Conservation (phyloP, 768 basidiomycete genomes). For the Leucocoprinus leucothites region DNA sequence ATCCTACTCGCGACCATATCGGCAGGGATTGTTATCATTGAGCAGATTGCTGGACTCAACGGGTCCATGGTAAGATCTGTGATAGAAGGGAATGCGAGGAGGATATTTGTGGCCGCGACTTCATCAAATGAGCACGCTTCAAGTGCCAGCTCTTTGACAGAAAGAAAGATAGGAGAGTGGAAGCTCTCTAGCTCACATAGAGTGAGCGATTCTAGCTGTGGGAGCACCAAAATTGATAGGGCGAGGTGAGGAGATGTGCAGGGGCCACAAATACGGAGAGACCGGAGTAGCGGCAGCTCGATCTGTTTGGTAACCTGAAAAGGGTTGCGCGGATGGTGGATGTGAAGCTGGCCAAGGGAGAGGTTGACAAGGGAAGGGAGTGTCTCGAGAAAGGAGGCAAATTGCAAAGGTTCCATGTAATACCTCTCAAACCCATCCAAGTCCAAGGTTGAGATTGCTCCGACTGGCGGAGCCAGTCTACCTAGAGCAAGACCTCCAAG, state of each 20-base stretch:
- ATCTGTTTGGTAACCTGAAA: conserved; percentile 25
- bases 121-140: conserved; percentile 31
- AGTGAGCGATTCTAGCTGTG: conserved; percentile 31
- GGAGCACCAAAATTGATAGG: conserved; percentile 33
- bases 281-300: conserved; percentile 29
- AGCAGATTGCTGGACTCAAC: conserved; percentile 27
- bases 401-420: conserved; percentile 32
- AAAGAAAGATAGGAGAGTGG: conserved; percentile 27
- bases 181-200: conserved; percentile 34
- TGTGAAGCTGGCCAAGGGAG: conserved; percentile 37
- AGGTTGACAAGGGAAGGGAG: conserved; percentile 36
- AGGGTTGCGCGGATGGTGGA: conserved; percentile 32
- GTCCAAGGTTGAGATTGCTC: conserved; percentile 36
- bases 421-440: conserved; percentile 38
- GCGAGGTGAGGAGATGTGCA: conserved; percentile 30
- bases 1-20: not conserved
- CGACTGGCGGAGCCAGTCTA: conserved; percentile 34
- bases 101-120: conserved; percentile 27
- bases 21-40: conserved; percentile 13
- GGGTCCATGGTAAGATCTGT: conserved; percentile 32
- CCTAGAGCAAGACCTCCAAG: conserved; percentile 39
- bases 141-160: conserved; percentile 31
- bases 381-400: conserved; percentile 30
- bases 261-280: conserved; percentile 39
- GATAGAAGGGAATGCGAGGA: conserved; percentile 33